Evolutionary conservation across 2,329 filamentous ascomycete species (phyloP), one percentile per base, ranked within the genome.

Genomic region (Beauveria sp.): DNA sequence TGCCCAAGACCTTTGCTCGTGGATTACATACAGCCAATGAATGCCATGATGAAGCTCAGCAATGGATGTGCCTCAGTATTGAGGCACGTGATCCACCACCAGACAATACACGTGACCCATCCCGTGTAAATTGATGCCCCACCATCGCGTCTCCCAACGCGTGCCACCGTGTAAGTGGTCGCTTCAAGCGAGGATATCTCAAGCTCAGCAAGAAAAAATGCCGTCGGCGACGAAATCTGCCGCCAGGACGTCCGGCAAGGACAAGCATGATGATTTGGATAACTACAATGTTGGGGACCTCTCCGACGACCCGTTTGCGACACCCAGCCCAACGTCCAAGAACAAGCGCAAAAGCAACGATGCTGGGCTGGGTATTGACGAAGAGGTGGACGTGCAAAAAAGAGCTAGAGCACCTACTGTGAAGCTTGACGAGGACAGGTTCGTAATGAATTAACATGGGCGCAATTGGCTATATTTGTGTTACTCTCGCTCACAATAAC

Each of bases 361-460:
- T 31, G 80, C 78, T 9, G 80, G 80, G 1, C 76, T 96, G 2
- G 92, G 93, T 51, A 86, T 97, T 62, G 93, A 98, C 66, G 86
- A 96, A 70, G 91, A 96, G 69, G 84, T 99, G 59, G 88, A 90
- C 61, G 82, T 97, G 5, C 84, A 83, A 46, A 96, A 91, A 75
- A 89, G 89, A 68, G 83, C 87, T 42, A 83, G 86, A 64, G 77
- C 73, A 0, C 91, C 92, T 1, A 81, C 86, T 61, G 88, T 93
- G 4, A 99, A 97, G 73, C 82, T 99, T 28, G 93, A 99, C 70
- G 91, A 96, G 68, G 78, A 83, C 10, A 84, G 86, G 88, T 91
- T 71, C 58, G 68, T 1, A 18, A 48, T 16, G 12, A 61, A 7
- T 49, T 18, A 14, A 5, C 7, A 5, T 0, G 16, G 26, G 2